Conservation (phyloP, 352 stramenopile species). For the Phytophthora citricola region DNA sequence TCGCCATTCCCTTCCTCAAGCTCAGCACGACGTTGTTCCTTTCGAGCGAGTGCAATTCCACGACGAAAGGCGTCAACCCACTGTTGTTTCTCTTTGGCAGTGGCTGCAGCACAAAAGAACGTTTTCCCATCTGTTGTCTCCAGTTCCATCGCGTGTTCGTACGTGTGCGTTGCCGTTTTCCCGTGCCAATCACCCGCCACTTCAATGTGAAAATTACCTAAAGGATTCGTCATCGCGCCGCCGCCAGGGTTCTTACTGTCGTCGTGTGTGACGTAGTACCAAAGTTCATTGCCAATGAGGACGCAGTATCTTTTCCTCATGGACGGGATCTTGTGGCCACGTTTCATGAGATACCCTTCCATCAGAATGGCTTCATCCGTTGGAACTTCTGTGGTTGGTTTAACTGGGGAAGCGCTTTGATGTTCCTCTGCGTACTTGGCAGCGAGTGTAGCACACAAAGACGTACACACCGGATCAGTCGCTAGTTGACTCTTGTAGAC, state of each 20-base stretch:
- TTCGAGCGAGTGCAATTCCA: slow-evolving; percentile 48
- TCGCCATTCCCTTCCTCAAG: background rate
- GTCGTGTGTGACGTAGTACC: slow-evolving; percentile 75
- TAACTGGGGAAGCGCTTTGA: background rate
- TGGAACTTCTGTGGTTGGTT: background rate
- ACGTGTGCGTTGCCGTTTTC: slow-evolving; percentile 59
- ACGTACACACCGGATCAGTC: slow-evolving; percentile 37
- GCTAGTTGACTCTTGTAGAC: slow-evolving; percentile 67
- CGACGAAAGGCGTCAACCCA: slow-evolving; percentile 73
- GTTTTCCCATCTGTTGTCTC: slow-evolving; percentile 70
- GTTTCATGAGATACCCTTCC: slow-evolving; percentile 82
- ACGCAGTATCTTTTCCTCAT: slow-evolving; percentile 84
- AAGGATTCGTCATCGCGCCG: slow-evolving; percentile 28
- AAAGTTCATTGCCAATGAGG: slow-evolving; percentile 54
- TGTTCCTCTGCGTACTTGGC: slow-evolving; percentile 22
- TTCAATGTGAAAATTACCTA: slow-evolving; percentile 52
- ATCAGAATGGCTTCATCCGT: slow-evolving; percentile 48
- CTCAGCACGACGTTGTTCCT: slow-evolving; percentile 11
- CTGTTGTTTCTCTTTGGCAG: slow-evolving; percentile 55
- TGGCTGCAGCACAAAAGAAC: slow-evolving; percentile 76
- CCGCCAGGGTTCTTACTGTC: slow-evolving; percentile 58
- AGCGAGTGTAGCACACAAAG: slow-evolving; percentile 35
- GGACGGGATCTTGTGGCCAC: slow-evolving; percentile 71
- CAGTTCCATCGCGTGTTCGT: slow-evolving; percentile 71
- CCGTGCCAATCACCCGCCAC: slow-evolving; percentile 77